A percentile compares a stretch with the other conserved stretches of the same genome.
phyloP scores from a whole-genome alignment of 176 grass and related monocot species.

The Olyra latifolia region DNA sequence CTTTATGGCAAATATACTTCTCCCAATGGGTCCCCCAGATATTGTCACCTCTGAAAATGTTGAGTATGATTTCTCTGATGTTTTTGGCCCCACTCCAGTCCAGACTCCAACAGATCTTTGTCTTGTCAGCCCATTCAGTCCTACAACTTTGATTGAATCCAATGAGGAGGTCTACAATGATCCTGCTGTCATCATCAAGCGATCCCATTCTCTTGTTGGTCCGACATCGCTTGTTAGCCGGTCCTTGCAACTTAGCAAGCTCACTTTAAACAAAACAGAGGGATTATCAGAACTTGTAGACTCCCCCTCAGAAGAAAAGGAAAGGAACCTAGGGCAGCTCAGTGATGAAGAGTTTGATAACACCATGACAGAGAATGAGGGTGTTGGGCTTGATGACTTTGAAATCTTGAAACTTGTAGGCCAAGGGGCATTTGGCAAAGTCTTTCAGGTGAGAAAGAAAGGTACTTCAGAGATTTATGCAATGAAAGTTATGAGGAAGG shows the following conservation, averaged over 20 bases:
- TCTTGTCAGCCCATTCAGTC: constrained; percentile 42
- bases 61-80: constrained; percentile 90
- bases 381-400: constrained; percentile 82
- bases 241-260: constrained; percentile 55
- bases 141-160: constrained; percentile 37
- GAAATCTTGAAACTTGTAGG: constrained; percentile 95
- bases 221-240: constrained; percentile 63
- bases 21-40: constrained; percentile 57
- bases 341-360: constrained; percentile 59
- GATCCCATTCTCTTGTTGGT: constrained; percentile 93
- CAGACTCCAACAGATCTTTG: constrained; percentile 42
- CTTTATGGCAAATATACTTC: constrained; percentile 53
- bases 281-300: constrained; percentile 47
- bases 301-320: constrained; percentile 40
- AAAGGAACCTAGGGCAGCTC: constrained; percentile 31
- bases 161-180: constrained; percentile 70
- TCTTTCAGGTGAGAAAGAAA: constrained; percentile 97
- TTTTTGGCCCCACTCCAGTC: constrained; percentile 75
- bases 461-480: constrained; percentile 89
- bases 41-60: constrained; percentile 55
- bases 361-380: constrained; percentile 31
- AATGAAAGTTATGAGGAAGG: constrained; percentile 98
- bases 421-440: constrained; percentile 95
- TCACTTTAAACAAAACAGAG: constrained; percentile 55
- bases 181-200: constrained; percentile 65